Evolutionary conservation across 345 rosid genomes (phyloP), one percentile per base, ranked within the genome.

Genomic region (Litchi chinensis): DNA sequence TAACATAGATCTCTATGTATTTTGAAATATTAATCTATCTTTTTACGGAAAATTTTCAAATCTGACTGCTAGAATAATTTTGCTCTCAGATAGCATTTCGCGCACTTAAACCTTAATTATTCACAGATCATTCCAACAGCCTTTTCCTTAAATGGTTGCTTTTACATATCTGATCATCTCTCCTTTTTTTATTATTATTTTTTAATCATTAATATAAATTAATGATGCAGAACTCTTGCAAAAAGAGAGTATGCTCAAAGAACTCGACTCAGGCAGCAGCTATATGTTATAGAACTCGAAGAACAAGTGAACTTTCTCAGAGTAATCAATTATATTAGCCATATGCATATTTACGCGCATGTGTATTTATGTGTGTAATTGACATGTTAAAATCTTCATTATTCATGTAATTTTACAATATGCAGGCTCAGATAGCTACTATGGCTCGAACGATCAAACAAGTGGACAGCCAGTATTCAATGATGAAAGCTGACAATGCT

Each of bases 231-330:
- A 40, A 3, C 70, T 12, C 24, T 78, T 65, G 79, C 79, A 60
- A 75, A 77, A 39, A 76, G 85, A 13, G 57, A 65, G 41, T 82
- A 75, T 70, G 70, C 85, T 59, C 80, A 82, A 37, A 79, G 52
- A 39, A 76, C 75, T 72, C 68, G 85, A 24, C 44, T 65, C 10
- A 79, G 76, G 69, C 79, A 79, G 57, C 56, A 56, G 9, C 77
- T 76, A 0, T 76, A 82, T 40, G 71, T 66, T 5, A 5, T 65
- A 48, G 70, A 82, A 18, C 82, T 82, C 8, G 85, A 82, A 50
- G 37, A 44, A 7, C 66, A 71, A 65, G 71, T 79, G 65, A 71
- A 79, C 50, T 22, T 77, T 66, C 77, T 82, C 56, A 70, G 79
- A 59, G 84, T 82, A 73, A 81, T 18, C 37, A 32, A 32, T 32